Evolutionary conservation across 768 basidiomycete genomes (phyloP).

Genomic region (Clathrus columnatus): DNA sequence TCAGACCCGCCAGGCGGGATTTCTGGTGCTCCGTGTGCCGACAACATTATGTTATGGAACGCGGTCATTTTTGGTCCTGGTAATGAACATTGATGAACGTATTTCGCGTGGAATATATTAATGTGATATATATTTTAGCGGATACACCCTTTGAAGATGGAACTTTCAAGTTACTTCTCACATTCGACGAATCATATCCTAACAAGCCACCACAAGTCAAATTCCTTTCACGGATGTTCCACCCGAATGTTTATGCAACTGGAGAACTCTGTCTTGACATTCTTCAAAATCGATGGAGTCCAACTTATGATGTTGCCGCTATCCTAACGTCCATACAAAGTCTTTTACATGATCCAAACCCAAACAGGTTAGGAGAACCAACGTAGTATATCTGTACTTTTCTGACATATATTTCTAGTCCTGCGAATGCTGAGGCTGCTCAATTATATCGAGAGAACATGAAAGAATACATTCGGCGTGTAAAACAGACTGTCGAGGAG

Average conservation of each 20-base stretch:
- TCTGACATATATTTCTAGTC: slow-evolving; percentile 36
- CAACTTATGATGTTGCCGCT: slow-evolving; percentile 97
- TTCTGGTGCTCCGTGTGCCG: slow-evolving; percentile 92
- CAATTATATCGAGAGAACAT: slow-evolving; percentile 95
- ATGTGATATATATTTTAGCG: slow-evolving; percentile 37
- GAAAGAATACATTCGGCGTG: slow-evolving; percentile 94
- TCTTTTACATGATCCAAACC: slow-evolving; percentile 94
- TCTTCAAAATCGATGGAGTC: slow-evolving; percentile 97
- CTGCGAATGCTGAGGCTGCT: slow-evolving; percentile 97
- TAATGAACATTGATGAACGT: slow-evolving; percentile 28
- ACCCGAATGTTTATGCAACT: slow-evolving; percentile 97
- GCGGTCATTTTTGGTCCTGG: slow-evolving; percentile 99
- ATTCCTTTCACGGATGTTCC: slow-evolving; percentile 97
- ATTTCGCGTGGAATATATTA: not conserved
- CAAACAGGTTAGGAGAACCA: slow-evolving; percentile 45
- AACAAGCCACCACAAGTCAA: slow-evolving; percentile 98
- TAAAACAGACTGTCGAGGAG: slow-evolving; percentile 89
- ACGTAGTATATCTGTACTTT: not conserved
- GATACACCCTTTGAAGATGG: slow-evolving; percentile 99
- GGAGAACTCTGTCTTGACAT: slow-evolving; percentile 98
- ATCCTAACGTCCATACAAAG: slow-evolving; percentile 96
- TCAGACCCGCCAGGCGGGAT: slow-evolving; percentile 94
- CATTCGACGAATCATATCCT: slow-evolving; percentile 96
- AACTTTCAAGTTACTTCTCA: slow-evolving; percentile 92
- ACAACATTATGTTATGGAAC: slow-evolving; percentile 99